These are phyloP conservation scores for Sphaerostilbella broomeana DNA, from an alignment of 2,329 filamentous ascomycete genomes.

Conservation along the genomic window DNA sequence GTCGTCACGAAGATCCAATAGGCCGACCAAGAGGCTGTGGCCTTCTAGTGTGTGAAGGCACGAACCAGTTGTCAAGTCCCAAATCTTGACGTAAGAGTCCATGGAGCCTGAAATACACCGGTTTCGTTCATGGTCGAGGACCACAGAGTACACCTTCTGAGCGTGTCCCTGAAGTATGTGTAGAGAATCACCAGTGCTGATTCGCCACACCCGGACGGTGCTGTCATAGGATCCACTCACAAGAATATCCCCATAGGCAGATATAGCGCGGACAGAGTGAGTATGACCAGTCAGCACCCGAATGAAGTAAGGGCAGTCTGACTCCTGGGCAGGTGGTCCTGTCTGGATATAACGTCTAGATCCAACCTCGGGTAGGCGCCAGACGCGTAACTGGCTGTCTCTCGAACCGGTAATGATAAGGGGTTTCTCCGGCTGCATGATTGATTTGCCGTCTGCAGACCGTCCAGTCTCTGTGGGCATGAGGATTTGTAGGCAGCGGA, in stretches of 20 bases:
- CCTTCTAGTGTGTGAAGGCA: constrained; percentile 88
- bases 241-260: constrained; percentile 89
- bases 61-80: constrained; percentile 81
- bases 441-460: constrained; percentile 61
- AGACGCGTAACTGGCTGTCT: constrained; percentile 88
- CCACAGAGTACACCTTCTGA: constrained; percentile 95
- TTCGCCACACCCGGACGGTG: constrained; percentile 93
- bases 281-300: constrained; percentile 78
- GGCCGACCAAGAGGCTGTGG: constrained; percentile 83
- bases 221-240: constrained; percentile 96
- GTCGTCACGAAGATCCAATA: constrained; percentile 83
- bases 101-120: constrained; percentile 97
- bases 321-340: constrained; percentile 63
- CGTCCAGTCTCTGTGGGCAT: constrained; percentile 75
- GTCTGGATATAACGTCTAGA: constrained; percentile 75
- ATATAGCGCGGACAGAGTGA: constrained; percentile 93
- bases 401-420: constrained; percentile 96
- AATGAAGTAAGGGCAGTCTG: constrained; percentile 91
- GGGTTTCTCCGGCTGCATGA: constrained; percentile 90
- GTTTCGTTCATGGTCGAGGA: constrained; percentile 83
- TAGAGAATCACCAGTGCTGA: constrained; percentile 84
- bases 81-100: constrained; percentile 97
- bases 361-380: constrained; percentile 79
- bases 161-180: constrained; percentile 81
- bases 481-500: constrained; percentile 89